Percentiles rank a stretch among this genome's conserved stretches.
Evolutionary conservation across 208 protist species (phyloP).

Genomic region (Leishmania gerbilli): DNA sequence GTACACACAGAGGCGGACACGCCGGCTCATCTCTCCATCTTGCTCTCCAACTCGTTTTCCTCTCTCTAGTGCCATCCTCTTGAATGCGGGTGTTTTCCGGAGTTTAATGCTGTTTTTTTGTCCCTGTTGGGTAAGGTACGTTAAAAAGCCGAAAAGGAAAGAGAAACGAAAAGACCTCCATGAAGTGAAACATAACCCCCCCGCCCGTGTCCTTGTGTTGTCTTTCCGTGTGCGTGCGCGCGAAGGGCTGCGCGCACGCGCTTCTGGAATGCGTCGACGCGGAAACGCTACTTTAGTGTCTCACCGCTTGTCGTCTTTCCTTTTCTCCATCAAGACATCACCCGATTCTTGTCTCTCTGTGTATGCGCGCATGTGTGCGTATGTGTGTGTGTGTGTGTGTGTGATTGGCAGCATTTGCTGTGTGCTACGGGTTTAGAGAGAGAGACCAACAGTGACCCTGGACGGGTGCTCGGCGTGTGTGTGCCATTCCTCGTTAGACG

Average conservation of each 20-base stretch:
- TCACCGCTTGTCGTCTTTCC: constrained; percentile 2
- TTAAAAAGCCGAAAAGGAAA: neutral
- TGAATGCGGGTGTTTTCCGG: neutral
- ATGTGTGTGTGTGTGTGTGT: neutral
- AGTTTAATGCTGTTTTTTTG: neutral
- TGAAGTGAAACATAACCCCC: neutral
- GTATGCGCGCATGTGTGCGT: neutral
- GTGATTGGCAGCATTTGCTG: neutral
- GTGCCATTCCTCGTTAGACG: neutral
- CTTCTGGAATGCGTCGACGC: neutral
- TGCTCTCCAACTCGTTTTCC: neutral
- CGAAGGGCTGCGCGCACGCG: neutral
- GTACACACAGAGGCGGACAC: neutral
- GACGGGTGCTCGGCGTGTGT: neutral
- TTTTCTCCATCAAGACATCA: constrained; percentile 1
- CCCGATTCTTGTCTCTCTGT: neutral
- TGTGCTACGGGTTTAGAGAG: neutral
- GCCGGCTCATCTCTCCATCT: neutral
- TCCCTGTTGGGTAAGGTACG: neutral
- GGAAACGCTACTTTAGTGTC: neutral
- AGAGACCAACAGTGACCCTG: neutral
- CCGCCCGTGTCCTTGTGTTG: neutral
- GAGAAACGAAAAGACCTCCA: neutral
- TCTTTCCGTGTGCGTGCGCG: neutral
- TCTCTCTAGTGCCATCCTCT: neutral